Conservation (phyloP, 495 filamentous ascomycete genomes). For the Neurospora sp. region DNA sequence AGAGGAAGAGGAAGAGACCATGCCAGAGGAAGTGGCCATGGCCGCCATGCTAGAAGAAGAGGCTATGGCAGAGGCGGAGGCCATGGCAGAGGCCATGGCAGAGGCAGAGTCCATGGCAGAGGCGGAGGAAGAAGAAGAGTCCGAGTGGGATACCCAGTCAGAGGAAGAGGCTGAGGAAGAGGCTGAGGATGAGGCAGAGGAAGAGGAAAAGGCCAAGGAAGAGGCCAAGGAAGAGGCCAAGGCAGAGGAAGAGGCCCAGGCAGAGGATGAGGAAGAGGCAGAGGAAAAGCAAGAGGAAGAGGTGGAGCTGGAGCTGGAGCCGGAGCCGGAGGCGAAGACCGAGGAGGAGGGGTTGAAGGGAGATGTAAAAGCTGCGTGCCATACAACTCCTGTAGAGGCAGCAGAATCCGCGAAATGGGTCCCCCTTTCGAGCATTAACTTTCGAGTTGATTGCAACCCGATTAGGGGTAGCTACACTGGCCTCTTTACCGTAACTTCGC, state of each 20-base stretch:
- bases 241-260: neutral
- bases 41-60: too few relatives aligned
- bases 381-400: neutral
- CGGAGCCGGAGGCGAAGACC: too few relatives aligned
- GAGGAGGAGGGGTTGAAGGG: neutral
- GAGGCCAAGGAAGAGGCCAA: neutral
- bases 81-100: neutral
- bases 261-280: neutral
- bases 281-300: too few relatives aligned
- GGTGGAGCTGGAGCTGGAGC: too few relatives aligned
- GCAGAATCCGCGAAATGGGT: neutral
- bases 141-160: too few relatives aligned
- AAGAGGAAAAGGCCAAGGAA: neutral
- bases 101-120: neutral
- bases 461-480: neutral
- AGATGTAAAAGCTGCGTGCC: neutral
- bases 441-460: neutral
- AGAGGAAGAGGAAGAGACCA: too few relatives aligned
- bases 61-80: too few relatives aligned
- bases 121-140: too few relatives aligned
- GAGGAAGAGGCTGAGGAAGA: neutral
- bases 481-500: rapidly evolving
- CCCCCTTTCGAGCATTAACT: neutral
- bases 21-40: too few relatives aligned
- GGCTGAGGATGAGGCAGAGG: too few relatives aligned